Percentiles rank a stretch among this genome's conserved stretches.
Conservation (phyloP, 306 rosid species). For the Boehmeria nivea region DNA sequence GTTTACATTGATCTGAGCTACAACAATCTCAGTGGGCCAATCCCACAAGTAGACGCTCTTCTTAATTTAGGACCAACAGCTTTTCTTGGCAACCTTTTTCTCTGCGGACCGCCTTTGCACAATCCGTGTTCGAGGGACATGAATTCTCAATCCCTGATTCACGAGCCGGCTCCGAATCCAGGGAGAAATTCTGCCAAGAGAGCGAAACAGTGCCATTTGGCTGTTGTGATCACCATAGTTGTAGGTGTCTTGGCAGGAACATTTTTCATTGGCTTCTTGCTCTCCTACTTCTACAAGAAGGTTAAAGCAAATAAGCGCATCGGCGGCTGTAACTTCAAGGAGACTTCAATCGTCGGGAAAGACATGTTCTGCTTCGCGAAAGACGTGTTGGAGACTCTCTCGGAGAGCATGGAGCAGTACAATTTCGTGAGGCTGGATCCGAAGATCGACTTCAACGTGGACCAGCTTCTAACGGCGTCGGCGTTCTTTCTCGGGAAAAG, state of each 20-base stretch:
- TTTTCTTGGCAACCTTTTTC: slow-evolving; percentile 79
- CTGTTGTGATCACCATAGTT: slow-evolving; percentile 53
- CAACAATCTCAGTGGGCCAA: slow-evolving; percentile 78
- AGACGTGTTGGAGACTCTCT: slow-evolving; percentile 62
- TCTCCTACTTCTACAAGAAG: slow-evolving; percentile 76
- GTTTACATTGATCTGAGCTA: slow-evolving; percentile 86
- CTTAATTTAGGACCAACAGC: slow-evolving; percentile 95
- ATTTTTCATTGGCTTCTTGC: slow-evolving; percentile 67
- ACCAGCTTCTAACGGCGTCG: slow-evolving; percentile 95
- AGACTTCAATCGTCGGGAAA: slow-evolving; percentile 37
- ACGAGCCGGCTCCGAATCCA: slow-evolving; percentile 36
- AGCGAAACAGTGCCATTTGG: not conserved
- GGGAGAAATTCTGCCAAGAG: slow-evolving; percentile 2
- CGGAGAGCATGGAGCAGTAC: slow-evolving; percentile 71
- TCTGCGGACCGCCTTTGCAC: slow-evolving; percentile 95
- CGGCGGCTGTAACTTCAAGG: slow-evolving; percentile 16
- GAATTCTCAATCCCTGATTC: slow-evolving; percentile 54
- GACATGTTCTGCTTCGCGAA: slow-evolving; percentile 76
- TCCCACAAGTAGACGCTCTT: slow-evolving; percentile 86
- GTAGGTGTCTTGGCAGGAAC: slow-evolving; percentile 72
- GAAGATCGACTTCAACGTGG: slow-evolving; percentile 74
- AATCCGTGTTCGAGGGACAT: slow-evolving; percentile 57
- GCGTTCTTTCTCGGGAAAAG: slow-evolving; percentile 94
- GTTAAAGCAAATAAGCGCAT: slow-evolving; percentile 25
- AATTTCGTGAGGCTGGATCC: slow-evolving; percentile 81